Percentiles rank a stretch among this genome's conserved stretches.
Evolutionary conservation across 1,284 basidiomycete species (phyloP).

Genomic region (Fomitopsis schrenkii): DNA sequence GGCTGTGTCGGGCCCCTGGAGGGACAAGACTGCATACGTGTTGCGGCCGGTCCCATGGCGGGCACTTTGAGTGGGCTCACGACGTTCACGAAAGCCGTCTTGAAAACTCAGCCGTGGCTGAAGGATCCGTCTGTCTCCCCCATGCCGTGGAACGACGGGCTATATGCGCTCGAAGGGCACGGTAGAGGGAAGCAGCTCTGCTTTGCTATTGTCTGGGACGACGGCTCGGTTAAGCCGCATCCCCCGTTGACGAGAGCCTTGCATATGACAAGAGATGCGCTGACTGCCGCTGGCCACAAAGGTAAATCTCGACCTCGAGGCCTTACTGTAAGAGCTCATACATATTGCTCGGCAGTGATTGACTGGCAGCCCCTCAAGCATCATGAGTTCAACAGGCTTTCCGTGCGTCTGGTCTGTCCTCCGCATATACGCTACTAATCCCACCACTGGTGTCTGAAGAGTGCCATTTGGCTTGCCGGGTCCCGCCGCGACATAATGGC

Average conservation of each 20-base stretch:
- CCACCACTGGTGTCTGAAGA: background rate
- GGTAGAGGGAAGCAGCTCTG: constrained; percentile 40
- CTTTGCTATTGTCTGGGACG: constrained; percentile 43
- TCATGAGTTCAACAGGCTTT: constrained; percentile 41
- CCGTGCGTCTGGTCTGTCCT: constrained; percentile 27
- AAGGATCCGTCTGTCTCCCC: constrained; percentile 45
- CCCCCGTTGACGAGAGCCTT: constrained; percentile 49
- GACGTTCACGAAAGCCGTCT: constrained; percentile 41
- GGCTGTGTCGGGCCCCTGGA: constrained; percentile 41
- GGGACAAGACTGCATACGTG: constrained; percentile 49
- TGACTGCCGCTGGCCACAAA: constrained; percentile 47
- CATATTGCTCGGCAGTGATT: constrained; percentile 1
- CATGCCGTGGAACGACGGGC: constrained; percentile 44
- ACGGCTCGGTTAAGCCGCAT: constrained; percentile 45
- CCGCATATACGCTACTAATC: background rate
- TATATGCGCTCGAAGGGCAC: constrained; percentile 41
- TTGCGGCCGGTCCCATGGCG: constrained; percentile 53
- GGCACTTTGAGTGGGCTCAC: constrained; percentile 38
- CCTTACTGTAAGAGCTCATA: background rate
- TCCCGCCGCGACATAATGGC: constrained; percentile 6
- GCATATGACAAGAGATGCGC: constrained; percentile 38
- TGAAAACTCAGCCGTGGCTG: constrained; percentile 33
- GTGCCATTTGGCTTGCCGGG: constrained; percentile 17
- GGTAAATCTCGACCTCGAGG: constrained; percentile 19
- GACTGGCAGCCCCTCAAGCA: constrained; percentile 38